Percentiles rank a stretch among this genome's conserved stretches.
phyloP scores from a whole-genome alignment of 2,329 filamentous ascomycete species.

The Xylariaceae sp. region DNA sequence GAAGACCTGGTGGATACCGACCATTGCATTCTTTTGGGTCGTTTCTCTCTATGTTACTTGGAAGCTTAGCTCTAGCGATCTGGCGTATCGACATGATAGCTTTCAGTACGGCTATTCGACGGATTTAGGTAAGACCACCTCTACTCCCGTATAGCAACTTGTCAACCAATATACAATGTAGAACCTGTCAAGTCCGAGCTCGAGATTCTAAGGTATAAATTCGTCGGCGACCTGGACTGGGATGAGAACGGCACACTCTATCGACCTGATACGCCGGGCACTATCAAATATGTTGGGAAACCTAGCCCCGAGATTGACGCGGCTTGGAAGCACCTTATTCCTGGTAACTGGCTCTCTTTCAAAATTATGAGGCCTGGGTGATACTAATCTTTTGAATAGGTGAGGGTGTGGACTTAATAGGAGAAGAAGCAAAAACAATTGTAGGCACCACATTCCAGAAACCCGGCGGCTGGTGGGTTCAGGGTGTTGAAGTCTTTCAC shows the following conservation, averaged over 20 bases:
- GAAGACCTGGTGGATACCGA: too few species aligned
- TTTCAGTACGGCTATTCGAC: too few species aligned
- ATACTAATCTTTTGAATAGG: too few species aligned
- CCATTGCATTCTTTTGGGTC: too few species aligned
- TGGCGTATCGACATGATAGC: too few species aligned
- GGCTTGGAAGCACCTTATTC: background rate
- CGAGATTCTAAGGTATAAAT: background rate
- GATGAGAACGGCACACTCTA: background rate
- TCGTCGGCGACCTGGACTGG: background rate
- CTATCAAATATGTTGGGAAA: background rate
- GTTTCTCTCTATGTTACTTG: too few species aligned
- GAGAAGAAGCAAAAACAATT: conserved; percentile 4
- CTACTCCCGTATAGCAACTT: too few species aligned
- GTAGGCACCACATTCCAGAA: background rate
- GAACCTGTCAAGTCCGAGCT: conserved; percentile 1
- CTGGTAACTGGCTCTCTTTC: background rate
- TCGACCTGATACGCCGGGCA: background rate
- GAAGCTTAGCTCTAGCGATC: too few species aligned
- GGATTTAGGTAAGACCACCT: too few species aligned
- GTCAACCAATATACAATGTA: too few species aligned
- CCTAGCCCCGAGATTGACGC: background rate
- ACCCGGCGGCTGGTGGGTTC: background rate
- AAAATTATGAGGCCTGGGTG: too few species aligned
- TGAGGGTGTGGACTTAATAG: background rate
- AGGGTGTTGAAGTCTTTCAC: background rate